These are phyloP conservation scores for Yamadazyma friedrichii DNA, from an alignment of 1,139 yeast species.

Conservation along the genomic window DNA sequence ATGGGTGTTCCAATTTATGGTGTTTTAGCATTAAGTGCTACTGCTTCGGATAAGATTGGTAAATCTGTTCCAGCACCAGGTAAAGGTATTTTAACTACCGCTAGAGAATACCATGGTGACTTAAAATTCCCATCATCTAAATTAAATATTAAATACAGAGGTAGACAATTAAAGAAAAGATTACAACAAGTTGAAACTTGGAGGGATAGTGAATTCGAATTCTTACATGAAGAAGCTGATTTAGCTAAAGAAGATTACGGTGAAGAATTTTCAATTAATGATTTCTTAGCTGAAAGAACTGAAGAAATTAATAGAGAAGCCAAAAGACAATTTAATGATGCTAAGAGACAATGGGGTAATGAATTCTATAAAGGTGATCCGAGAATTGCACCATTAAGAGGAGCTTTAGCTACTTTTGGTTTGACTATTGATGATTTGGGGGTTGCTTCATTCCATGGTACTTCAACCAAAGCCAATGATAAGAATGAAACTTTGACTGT, in stretches of 20 bases:
- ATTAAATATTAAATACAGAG: slow-evolving; percentile 89
- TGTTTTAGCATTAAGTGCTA: slow-evolving; percentile 88
- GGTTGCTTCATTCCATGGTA: slow-evolving; percentile 99
- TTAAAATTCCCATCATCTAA: slow-evolving; percentile 79
- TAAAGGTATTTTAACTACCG: slow-evolving; percentile 97
- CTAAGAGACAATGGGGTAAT: slow-evolving; percentile 94
- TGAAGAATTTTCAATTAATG: slow-evolving; percentile 46
- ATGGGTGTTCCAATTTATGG: slow-evolving; percentile 99
- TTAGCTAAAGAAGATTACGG: slow-evolving; percentile 71
- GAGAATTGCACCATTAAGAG: slow-evolving; percentile 95
- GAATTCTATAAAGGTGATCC: slow-evolving; percentile 89
- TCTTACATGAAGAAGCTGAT: slow-evolving; percentile 45
- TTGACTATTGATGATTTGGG: slow-evolving; percentile 92
- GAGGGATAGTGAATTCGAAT: slow-evolving; percentile 78
- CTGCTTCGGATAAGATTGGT: slow-evolving; percentile 98
- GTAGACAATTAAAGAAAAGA: slow-evolving; percentile 84
- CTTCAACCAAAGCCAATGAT: slow-evolving; percentile 96
- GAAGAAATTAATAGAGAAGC: slow-evolving; percentile 89
- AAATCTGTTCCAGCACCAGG: slow-evolving; percentile 99
- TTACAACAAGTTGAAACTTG: slow-evolving; percentile 75
- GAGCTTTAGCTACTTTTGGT: slow-evolving; percentile 91
- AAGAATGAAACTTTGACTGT: slow-evolving; percentile 94
- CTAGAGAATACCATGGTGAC: slow-evolving; percentile 87
- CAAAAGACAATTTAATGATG: slow-evolving; percentile 78
- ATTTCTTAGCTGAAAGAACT: slow-evolving; percentile 76